phyloP scores from a whole-genome alignment of 768 basidiomycete species.

The Mycena galopus region DNA sequence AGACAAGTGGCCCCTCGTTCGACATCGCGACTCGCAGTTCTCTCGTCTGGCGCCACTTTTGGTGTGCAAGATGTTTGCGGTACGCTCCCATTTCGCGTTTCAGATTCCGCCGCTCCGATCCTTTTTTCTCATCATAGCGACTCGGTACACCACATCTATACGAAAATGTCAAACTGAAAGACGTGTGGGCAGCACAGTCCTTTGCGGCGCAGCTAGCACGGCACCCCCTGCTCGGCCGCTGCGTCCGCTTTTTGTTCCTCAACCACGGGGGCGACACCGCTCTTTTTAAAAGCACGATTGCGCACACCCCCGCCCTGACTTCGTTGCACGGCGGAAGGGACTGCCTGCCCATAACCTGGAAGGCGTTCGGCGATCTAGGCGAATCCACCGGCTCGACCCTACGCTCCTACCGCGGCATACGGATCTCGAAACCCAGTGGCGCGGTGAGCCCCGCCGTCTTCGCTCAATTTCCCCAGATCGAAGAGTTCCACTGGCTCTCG shows the following conservation, averaged over 20 bases:
- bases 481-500: conserved; percentile 2
- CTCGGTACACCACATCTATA: conserved; percentile 15
- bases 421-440: background rate
- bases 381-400: background rate
- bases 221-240: background rate
- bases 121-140: background rate
- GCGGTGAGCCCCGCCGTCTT: background rate
- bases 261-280: background rate
- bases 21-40: background rate
- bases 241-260: background rate
- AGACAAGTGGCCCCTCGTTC: background rate
- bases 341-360: background rate
- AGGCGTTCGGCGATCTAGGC: background rate
- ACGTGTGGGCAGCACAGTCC: background rate
- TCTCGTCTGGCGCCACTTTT: background rate
- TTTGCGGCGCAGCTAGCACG: background rate
- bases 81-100: background rate
- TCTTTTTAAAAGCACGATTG: background rate
- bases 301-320: background rate
- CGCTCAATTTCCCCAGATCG: background rate
- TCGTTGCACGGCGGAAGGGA: background rate
- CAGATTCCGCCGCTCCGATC: background rate
- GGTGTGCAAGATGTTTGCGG: conserved; percentile 16
- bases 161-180: background rate
- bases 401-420: background rate